Conservation (phyloP, 495 filamentous ascomycete species). For the Penicillium cataractarum region DNA sequence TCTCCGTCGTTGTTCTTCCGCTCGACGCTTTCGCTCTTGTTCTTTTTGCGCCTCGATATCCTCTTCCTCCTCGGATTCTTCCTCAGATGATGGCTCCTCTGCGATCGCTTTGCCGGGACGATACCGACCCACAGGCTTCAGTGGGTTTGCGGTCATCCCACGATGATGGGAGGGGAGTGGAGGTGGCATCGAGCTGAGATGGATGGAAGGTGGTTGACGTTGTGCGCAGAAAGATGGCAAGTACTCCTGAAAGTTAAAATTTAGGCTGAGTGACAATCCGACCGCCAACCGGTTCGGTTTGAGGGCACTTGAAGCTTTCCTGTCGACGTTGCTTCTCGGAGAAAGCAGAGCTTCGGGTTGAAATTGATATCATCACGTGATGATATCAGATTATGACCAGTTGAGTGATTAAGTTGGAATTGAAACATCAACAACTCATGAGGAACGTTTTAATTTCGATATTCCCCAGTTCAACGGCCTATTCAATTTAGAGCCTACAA, state of each 20-base stretch:
- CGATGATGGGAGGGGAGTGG: conserved; percentile 57
- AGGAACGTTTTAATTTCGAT: neutral
- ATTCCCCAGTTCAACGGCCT: too few relatives aligned
- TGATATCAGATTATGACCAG: conserved; percentile 3
- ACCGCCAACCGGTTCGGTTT: neutral
- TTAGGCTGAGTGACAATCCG: neutral
- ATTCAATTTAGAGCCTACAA: too few relatives aligned
- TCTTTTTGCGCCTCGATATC: conserved; percentile 51
- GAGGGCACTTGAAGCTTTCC: neutral
- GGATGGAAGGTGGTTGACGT: neutral
- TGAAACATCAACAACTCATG: neutral
- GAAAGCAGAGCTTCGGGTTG: conserved; percentile 18
- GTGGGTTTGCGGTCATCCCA: conserved; percentile 93
- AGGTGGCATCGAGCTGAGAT: conserved; percentile 64
- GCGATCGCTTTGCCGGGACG: conserved; percentile 81
- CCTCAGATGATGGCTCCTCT: conserved; percentile 66
- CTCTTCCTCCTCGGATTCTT: conserved; percentile 62
- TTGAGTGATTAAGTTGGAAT: neutral
- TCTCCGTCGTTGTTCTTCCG: conserved; percentile 36
- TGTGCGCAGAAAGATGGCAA: neutral
- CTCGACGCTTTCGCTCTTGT: conserved; percentile 37
- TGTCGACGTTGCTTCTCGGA: neutral
- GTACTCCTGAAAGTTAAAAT: neutral
- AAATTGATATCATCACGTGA: conserved; percentile 24
- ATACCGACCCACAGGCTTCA: conserved; percentile 74